A percentile compares a stretch with the other conserved stretches of the same genome.
phyloP scores from a whole-genome alignment of 768 basidiomycete species.

The Lactarius evosmus region DNA sequence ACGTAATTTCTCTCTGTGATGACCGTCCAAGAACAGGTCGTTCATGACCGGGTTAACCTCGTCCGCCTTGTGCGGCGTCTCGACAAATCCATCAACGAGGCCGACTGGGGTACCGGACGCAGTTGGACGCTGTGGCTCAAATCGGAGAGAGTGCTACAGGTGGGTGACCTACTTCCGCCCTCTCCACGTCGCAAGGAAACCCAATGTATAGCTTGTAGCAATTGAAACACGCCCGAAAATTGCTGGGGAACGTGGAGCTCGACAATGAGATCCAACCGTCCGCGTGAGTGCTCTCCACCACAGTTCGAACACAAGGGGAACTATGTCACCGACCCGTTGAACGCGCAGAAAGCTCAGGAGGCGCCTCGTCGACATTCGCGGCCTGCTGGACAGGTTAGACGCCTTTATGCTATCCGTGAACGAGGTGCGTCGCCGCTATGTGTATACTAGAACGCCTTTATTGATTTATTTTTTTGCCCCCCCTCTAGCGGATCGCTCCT shows the following conservation, averaged over 20 bases:
- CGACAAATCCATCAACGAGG: conserved; percentile 48
- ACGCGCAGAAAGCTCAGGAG: conserved; percentile 40
- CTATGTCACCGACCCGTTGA: not conserved
- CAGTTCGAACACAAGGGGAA: not conserved
- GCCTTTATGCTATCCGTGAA: conserved; percentile 49
- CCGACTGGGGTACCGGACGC: conserved; percentile 40
- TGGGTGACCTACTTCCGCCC: conserved; percentile 31
- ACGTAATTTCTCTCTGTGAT: too few relatives aligned
- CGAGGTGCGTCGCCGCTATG: conserved; percentile 40
- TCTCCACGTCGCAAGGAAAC: not conserved
- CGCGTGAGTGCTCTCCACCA: conserved; percentile 7
- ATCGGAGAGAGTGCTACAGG: conserved; percentile 56
- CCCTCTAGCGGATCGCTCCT: conserved; percentile 43
- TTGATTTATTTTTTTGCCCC: conserved; percentile 6
- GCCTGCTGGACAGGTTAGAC: conserved; percentile 56
- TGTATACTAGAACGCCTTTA: not conserved
- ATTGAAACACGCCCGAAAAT: conserved; percentile 21
- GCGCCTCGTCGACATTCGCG: conserved; percentile 46
- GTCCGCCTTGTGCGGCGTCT: conserved; percentile 56
- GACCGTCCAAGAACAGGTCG: conserved; percentile 26
- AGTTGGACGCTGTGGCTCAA: conserved; percentile 49
- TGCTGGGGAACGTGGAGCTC: conserved; percentile 13
- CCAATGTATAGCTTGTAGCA: conserved; percentile 10
- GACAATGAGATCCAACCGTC: conserved; percentile 17
- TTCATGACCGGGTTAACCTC: conserved; percentile 69